Evolutionary conservation across 495 filamentous ascomycete species (phyloP), one percentile per base, ranked within the genome.

Genomic region (Penicillium coprophilum): DNA sequence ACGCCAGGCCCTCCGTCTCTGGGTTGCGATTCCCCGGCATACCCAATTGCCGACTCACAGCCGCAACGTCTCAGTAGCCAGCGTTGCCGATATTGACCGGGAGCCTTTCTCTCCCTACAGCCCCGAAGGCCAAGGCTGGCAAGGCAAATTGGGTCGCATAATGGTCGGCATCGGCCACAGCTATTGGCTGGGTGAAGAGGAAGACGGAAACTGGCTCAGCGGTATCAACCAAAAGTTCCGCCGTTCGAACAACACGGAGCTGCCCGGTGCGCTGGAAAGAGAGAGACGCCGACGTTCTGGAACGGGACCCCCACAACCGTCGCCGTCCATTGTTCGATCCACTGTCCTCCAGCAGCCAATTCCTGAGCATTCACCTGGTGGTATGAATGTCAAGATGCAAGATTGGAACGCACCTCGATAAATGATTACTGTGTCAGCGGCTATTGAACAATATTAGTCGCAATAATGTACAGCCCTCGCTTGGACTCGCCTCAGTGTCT

Each of bases 161-260:
- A 87, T 96, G 89, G 79, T 95, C 17, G 71, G 76, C 4, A 68
- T 91, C 19, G 87, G 86, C 19, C 80, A 75, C 58, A 76, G 76
- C 50, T 96, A 93, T 68, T 96, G 91, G 92, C 69, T 93, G 8
- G 90, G 83, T 49, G 77, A 79, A 50, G 64, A 74, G 50, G 70
- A 77, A 28, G 71, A 77, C 51, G 66, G 79, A 23, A 82, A 82
- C 60, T 91, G 87, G 87, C 77, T 84, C 58, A 70, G 74, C 46
- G 77, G 76, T 1, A 70, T 88, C 34, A 76, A 78, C 38, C 78
- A 80, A 28, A 82, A 80, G 65, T 87, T 90, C 67, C 75, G 71
- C 54, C 67, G 71, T 48, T 53, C 55, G 13, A 55, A 51, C 32
- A 66, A 57, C 51, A 61, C 55, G n/a, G 70, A 75, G n/a, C 60